Conservation (phyloP, 2,329 filamentous ascomycete genomes). For the Coccinonectria pachysandricola region DNA sequence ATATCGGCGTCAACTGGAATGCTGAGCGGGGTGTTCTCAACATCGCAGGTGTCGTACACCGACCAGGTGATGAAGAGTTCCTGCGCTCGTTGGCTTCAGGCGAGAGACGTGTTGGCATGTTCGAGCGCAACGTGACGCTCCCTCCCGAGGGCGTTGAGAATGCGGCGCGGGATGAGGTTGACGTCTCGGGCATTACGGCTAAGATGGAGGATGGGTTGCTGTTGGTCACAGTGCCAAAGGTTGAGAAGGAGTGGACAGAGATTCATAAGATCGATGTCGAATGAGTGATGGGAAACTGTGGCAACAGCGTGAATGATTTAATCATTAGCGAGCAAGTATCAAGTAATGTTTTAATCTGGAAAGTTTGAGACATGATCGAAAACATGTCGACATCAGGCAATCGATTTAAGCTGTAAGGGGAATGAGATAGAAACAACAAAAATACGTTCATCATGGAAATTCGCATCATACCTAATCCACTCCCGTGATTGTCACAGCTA, state of each 20-base stretch:
- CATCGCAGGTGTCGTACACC: slow-evolving; percentile 62
- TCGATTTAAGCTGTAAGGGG: no score
- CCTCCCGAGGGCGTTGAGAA: slow-evolving; percentile 28
- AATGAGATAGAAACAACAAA: slow-evolving; percentile 1
- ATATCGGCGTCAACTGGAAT: slow-evolving; percentile 69
- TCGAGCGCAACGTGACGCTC: slow-evolving; percentile 60
- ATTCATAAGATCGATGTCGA: slow-evolving; percentile 50
- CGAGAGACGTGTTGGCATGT: slow-evolving; percentile 64
- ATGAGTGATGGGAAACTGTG: slow-evolving; percentile 19
- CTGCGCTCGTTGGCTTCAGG: slow-evolving; percentile 51
- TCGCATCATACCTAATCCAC: no score
- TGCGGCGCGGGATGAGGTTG: slow-evolving; percentile 46
- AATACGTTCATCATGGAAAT: not conserved
- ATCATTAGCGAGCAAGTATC: not conserved
- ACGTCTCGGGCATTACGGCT: slow-evolving; percentile 57
- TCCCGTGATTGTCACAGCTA: not conserved
- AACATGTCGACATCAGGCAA: no score
- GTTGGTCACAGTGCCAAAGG: slow-evolving; percentile 66
- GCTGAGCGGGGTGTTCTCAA: slow-evolving; percentile 54
- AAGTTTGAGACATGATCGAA: slow-evolving; percentile 10
- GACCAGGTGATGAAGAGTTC: slow-evolving; percentile 61
- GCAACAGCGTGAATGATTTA: not conserved
- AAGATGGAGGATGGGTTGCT: slow-evolving; percentile 72
- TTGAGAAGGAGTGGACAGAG: slow-evolving; percentile 56
- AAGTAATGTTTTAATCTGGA: slow-evolving; percentile 1